Conservation (phyloP, 1,139 yeast species). For the Yamadazyma triangularis region DNA sequence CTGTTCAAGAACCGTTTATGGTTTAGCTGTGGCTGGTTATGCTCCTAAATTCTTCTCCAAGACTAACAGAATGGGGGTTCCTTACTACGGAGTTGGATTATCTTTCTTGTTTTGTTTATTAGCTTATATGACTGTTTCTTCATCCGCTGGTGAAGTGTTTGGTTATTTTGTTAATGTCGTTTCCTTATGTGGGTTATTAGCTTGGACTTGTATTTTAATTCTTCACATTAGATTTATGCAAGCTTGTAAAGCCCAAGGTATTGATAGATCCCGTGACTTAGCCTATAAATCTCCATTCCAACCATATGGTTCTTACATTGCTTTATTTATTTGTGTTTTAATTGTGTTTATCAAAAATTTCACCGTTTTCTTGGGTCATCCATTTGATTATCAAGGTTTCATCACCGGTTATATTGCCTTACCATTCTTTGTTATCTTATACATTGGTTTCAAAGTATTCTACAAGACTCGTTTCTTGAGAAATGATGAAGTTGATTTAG, state of each 20-base stretch:
- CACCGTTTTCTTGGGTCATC: conserved; percentile 60
- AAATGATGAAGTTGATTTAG: conserved; percentile 60
- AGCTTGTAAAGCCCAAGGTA: conserved; percentile 65
- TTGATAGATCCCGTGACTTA: conserved; percentile 32
- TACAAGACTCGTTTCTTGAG: conserved; percentile 48
- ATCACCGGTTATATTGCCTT: conserved; percentile 78
- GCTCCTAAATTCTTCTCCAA: conserved; percentile 49
- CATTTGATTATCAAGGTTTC: conserved; percentile 50
- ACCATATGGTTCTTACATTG: conserved; percentile 59
- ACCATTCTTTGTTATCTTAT: conserved; percentile 57
- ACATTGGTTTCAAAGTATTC: conserved; percentile 54
- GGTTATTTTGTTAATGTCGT: conserved; percentile 69
- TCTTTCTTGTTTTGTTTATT: conserved; percentile 47
- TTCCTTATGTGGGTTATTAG: conserved; percentile 65
- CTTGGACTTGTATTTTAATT: conserved; percentile 63
- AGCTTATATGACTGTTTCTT: conserved; percentile 59
- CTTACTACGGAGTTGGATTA: conserved; percentile 32
- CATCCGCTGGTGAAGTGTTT: conserved; percentile 53
- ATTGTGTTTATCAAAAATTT: conserved; percentile 69
- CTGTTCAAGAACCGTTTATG: conserved; percentile 42
- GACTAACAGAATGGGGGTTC: conserved; percentile 37
- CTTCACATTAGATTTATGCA: conserved; percentile 61
- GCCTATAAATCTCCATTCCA: conserved; percentile 63
- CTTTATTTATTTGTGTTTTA: conserved; percentile 49
- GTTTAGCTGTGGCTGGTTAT: conserved; percentile 43